phyloP scores from a whole-genome alignment of 192 early-diverging fungal species.

The Phycomyces blakesleeanus region DNA sequence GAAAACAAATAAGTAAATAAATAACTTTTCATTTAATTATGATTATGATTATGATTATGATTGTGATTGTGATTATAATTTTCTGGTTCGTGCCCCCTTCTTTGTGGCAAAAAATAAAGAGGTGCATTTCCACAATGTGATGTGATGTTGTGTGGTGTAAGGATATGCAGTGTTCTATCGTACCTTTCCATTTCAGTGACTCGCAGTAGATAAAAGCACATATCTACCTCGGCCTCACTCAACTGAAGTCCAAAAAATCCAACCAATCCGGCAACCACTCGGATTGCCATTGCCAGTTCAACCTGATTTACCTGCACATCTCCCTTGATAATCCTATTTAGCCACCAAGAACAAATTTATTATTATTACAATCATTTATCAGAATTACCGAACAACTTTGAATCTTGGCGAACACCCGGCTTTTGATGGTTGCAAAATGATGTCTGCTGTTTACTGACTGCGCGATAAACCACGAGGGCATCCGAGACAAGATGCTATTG shows the following conservation, averaged over 20 bases:
- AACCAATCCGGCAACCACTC: constrained; percentile 23
- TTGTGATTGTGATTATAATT: not conserved
- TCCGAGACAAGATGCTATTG: constrained; percentile 18
- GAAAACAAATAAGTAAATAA: not conserved
- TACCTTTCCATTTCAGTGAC: constrained; percentile 22
- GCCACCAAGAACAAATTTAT: not conserved
- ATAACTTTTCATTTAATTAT: not conserved
- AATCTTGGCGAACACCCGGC: constrained; percentile 15
- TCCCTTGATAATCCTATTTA: not conserved
- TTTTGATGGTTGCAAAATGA: constrained; percentile 20
- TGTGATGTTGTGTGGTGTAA: too few relatives aligned
- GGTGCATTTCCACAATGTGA: too few relatives aligned
- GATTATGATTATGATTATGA: too few relatives aligned
- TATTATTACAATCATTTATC: not conserved
- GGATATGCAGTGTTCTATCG: too few relatives aligned
- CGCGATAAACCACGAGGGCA: constrained; percentile 24
- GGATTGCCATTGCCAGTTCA: constrained; percentile 17
- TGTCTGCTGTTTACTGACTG: constrained; percentile 17
- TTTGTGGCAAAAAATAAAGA: not conserved
- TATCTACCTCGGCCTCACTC: constrained; percentile 13
- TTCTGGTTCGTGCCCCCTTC: not conserved
- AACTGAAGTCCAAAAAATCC: constrained; percentile 30
- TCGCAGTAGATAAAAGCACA: constrained; percentile 18
- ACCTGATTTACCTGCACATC: constrained; percentile 12
- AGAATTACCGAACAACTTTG: constrained; percentile 6